phyloP scores from a whole-genome alignment of 2,329 filamentous ascomycete species.

The Penicillium sp. region DNA sequence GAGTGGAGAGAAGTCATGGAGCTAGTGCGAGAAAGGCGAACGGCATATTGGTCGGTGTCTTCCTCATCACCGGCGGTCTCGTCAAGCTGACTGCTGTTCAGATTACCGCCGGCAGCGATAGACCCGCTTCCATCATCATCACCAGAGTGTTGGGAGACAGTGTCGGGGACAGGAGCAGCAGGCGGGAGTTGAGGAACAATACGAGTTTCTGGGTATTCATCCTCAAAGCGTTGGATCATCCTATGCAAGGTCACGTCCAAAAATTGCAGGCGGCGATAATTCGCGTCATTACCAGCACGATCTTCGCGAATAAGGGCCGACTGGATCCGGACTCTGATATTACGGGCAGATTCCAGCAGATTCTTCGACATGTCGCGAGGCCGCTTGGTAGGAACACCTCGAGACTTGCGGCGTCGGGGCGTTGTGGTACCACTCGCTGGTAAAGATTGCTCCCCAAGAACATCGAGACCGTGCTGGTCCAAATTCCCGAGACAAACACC shows the following conservation, averaged over 20 bases:
- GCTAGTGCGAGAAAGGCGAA: constrained; percentile 56
- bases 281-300: constrained; percentile 66
- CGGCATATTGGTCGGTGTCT: constrained; percentile 41
- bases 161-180: constrained; percentile 24
- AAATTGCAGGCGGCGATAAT: constrained; percentile 78
- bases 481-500: constrained; percentile 86
- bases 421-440: constrained; percentile 54
- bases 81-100: constrained; percentile 26
- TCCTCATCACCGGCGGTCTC: constrained; percentile 39
- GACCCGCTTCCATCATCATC: constrained; percentile 28
- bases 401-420: constrained; percentile 51
- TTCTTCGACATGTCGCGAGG: constrained; percentile 94
- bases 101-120: constrained; percentile 31
- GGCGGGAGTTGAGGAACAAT: constrained; percentile 34
- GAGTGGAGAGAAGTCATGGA: constrained; percentile 67
- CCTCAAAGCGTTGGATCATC: constrained; percentile 93
- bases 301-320: constrained; percentile 76
- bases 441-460: constrained; percentile 37
- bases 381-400: constrained; percentile 55
- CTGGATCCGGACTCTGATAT: constrained; percentile 79
- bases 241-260: constrained; percentile 82
- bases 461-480: constrained; percentile 50
- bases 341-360: constrained; percentile 78
- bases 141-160: constrained; percentile 34
- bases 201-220: constrained; percentile 90